A percentile compares a stretch with the other conserved stretches of the same genome.
These are phyloP conservation scores for Cordyceps militaris DNA, from an alignment of 2,329 filamentous ascomycete genomes.

Conservation along the genomic window DNA sequence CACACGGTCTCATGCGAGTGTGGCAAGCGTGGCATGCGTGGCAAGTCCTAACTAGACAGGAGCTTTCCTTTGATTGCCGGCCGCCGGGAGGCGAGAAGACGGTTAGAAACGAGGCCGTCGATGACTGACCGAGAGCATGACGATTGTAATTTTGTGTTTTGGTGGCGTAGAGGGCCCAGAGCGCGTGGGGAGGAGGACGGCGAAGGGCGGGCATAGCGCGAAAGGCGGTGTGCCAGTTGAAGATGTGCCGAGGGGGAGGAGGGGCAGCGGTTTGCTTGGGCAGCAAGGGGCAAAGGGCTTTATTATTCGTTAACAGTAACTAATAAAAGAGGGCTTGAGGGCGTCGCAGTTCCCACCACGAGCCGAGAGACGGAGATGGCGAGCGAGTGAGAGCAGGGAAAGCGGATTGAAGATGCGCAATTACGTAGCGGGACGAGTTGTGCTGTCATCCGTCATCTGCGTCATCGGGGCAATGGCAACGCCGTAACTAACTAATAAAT, in stretches of 20 bases:
- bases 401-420: constrained; percentile 8
- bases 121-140: background rate
- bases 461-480: constrained; percentile 1
- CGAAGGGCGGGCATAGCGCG: background rate
- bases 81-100: background rate
- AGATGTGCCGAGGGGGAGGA: constrained; percentile 12
- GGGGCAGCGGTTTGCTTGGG: constrained; percentile 5
- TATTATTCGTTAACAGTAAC: too few relatives aligned
- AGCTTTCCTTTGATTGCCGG: background rate
- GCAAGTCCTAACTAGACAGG: background rate
- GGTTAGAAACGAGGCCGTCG: background rate
- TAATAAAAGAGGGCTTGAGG: background rate
- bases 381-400: constrained; percentile 4
- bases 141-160: background rate
- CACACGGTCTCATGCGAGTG: background rate
- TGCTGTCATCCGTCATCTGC: background rate
- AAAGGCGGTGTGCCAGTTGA: constrained; percentile 11
- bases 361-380: background rate
- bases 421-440: constrained; percentile 6
- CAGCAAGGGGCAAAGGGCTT: constrained; percentile 1
- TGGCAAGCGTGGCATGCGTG: background rate
- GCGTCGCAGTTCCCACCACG: constrained; percentile 7
- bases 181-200: constrained; percentile 4
- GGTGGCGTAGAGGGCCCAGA: constrained; percentile 6
- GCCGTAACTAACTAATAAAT: background rate